Evolutionary conservation across 1,284 basidiomycete genomes (phyloP), one percentile per base, ranked within the genome.

Genomic region (Tilletia setariae): DNA sequence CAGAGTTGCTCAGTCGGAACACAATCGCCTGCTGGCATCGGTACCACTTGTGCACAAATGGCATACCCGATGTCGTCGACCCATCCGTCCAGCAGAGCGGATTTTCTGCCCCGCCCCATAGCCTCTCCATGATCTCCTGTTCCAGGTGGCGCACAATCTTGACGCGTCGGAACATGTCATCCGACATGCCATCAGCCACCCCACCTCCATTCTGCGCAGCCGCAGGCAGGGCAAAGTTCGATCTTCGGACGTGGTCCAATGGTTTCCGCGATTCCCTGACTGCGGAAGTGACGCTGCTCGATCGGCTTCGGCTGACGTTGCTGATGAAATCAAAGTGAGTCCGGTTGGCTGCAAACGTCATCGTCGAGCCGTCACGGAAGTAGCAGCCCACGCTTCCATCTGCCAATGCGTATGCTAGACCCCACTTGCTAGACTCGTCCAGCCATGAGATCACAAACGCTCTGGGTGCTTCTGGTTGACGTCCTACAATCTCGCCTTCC

Each of bases 371-470:
- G 83, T 98, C 95, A 79, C 97, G 96, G 85, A 97, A 98, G 84
- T 97, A 90, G 23, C 97, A 92, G 8, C 93, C 93, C 32, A 97
- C 90, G 1, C 91, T 91, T 2, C 95, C 94, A 80, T 98, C 94
- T 35, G 91, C 94, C 78, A 98, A 86, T 1, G 93, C 93, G 82
- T 98, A 98, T 1, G 94, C 96, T 89, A 98, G 94, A 11, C 95
- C 96, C 84, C 98, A 98, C 85, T 96, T 96, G 83, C 94, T 93
- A 82, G 92, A 94, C 82, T 98, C 97, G 83, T 98, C 95, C 61
- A 98, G 90, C 95, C 95, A 98, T 9, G 91, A 93, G 1, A 92
- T 91, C 74, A 98, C 92, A 84, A 98, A 98, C 16, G 95, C 90
- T 66, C 86, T 87, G 47, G 94, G 91, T 15, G 89, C 86, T 0